Conservation (phyloP, 2,329 filamentous ascomycete genomes). For the Neoscytalidium dimidiatum region DNA sequence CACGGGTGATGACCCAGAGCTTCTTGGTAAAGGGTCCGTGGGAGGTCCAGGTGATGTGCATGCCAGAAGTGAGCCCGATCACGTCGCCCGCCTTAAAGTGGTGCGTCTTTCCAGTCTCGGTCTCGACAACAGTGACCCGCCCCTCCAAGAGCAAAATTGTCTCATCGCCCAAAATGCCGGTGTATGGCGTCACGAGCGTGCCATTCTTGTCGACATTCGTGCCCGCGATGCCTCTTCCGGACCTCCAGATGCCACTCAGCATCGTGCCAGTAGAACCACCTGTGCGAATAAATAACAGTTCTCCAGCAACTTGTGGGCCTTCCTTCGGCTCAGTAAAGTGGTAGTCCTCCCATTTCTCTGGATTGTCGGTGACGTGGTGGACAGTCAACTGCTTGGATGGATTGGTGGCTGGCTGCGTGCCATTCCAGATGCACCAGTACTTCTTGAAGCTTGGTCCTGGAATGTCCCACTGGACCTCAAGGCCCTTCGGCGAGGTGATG, state of each 20-base stretch:
- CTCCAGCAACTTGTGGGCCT: neutral
- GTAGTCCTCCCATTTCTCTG: neutral
- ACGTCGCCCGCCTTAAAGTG: slow-evolving; percentile 5
- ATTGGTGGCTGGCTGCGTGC: neutral
- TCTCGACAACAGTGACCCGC: neutral
- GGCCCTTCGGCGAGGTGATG: slow-evolving; percentile 19
- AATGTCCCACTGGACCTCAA: slow-evolving; percentile 19
- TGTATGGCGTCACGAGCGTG: slow-evolving; percentile 19
- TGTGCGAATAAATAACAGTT: slow-evolving; percentile 10
- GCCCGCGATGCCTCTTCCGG: slow-evolving; percentile 17
- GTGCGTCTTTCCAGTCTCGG: slow-evolving; percentile 7
- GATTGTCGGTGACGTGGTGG: slow-evolving; percentile 5
- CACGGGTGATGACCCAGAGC: slow-evolving; percentile 17
- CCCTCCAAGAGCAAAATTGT: slow-evolving; percentile 17
- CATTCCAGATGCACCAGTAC: slow-evolving; percentile 15
- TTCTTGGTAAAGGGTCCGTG: slow-evolving; percentile 6
- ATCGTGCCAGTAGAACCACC: slow-evolving; percentile 1
- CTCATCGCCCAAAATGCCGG: slow-evolving; percentile 17
- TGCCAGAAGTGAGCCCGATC: slow-evolving; percentile 3
- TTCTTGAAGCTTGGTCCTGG: slow-evolving; percentile 16
- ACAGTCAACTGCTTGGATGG: neutral
- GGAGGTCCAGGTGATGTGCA: slow-evolving; percentile 13
- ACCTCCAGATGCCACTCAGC: slow-evolving; percentile 16
- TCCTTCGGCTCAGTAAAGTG: slow-evolving; percentile 16
- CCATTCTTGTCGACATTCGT: slow-evolving; percentile 6